Evolutionary conservation across 2,329 filamentous ascomycete species (phyloP).

Genomic region (Coniella lustricola): DNA sequence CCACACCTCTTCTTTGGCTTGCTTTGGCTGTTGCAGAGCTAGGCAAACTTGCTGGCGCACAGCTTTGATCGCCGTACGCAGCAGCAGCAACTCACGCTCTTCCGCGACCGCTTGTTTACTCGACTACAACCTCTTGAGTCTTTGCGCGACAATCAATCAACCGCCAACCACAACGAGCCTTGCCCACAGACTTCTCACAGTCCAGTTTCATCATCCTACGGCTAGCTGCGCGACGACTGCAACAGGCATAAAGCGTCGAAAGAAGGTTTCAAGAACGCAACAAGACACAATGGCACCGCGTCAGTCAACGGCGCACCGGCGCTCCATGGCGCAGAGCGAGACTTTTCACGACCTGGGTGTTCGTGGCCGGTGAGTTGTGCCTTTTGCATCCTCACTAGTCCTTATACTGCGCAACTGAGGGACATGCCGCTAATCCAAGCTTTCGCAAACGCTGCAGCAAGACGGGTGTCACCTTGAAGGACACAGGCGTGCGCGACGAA

Average conservation of each 20-base stretch:
- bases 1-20: no score
- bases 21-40: no score
- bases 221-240: no score
- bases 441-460: conserved; percentile 53
- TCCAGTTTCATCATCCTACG: neutral
- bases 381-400: neutral
- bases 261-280: neutral
- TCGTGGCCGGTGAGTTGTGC: conserved; percentile 36
- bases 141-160: no score
- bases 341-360: conserved; percentile 44
- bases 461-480: conserved; percentile 76
- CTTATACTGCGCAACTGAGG: neutral
- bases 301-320: conserved; percentile 25
- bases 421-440: neutral
- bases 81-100: neutral
- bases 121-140: no score
- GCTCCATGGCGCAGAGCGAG: conserved; percentile 35
- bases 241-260: neutral
- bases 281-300: conserved; percentile 31
- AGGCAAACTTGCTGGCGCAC: neutral
- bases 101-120: neutral
- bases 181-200: neutral
- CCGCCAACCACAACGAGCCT: neutral
- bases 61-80: neutral
- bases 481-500: conserved; percentile 77